Conservation (phyloP, 2,329 filamentous ascomycete species). For the Leptodontidium sp. region DNA sequence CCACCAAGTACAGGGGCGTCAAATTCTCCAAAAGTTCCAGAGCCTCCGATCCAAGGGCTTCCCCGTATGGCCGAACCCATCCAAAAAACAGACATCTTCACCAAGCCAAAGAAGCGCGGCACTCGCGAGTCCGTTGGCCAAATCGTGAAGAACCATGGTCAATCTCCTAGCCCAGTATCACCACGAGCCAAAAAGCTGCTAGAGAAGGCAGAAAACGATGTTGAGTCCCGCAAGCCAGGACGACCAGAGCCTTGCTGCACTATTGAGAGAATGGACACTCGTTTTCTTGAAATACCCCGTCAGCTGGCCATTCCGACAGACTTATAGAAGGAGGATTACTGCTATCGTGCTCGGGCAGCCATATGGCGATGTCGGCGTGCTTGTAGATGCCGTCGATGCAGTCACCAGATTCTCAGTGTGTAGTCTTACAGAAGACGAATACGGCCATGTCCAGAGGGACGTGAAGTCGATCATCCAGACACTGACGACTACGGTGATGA, state of each 20-base stretch:
- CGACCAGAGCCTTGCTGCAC: slow-evolving; percentile 57
- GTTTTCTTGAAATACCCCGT: slow-evolving; percentile 59
- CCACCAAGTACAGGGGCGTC: slow-evolving; percentile 41
- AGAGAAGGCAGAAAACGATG: slow-evolving; percentile 48
- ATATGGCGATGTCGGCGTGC: slow-evolving; percentile 71
- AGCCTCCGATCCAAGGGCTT: slow-evolving; percentile 33
- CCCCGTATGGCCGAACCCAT: slow-evolving; percentile 41
- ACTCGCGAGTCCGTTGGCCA: slow-evolving; percentile 33
- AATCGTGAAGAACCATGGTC: slow-evolving; percentile 44
- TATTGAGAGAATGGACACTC: slow-evolving; percentile 58
- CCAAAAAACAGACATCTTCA: slow-evolving; percentile 43
- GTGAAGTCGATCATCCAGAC: slow-evolving; percentile 77
- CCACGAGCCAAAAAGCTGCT: slow-evolving; percentile 54
- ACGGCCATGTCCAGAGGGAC: slow-evolving; percentile 85
- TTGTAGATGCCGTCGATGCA: slow-evolving; percentile 76
- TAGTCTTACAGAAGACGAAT: slow-evolving; percentile 82
- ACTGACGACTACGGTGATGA: slow-evolving; percentile 72
- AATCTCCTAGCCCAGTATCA: slow-evolving; percentile 39
- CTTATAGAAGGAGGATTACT: slow-evolving; percentile 70
- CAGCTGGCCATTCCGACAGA: slow-evolving; percentile 74
- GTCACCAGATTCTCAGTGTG: slow-evolving; percentile 74
- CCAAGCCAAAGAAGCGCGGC: slow-evolving; percentile 31
- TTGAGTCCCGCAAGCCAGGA: slow-evolving; percentile 59
- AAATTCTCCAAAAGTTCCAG: slow-evolving; percentile 36
- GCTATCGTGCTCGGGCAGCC: slow-evolving; percentile 77